Evolutionary conservation across 805 yeast genomes (phyloP), one percentile per base, ranked within the genome.

Genomic region (Teunomyces atbi): DNA sequence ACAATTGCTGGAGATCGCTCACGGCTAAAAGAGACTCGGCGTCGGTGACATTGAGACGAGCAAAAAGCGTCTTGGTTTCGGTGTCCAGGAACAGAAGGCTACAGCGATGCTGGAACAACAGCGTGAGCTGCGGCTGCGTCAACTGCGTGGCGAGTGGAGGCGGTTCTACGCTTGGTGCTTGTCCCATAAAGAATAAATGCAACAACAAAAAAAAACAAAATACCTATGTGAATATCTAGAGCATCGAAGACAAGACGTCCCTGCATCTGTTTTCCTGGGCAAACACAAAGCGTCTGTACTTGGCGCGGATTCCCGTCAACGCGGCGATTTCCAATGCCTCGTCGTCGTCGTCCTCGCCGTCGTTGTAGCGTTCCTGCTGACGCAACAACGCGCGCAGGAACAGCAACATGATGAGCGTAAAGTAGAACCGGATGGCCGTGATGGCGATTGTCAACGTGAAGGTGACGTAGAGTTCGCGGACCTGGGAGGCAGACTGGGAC

Each of bases 401-500:
- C 2, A 89, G 77, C 1, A 83, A 58, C 19, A 85, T 57, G 10
- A 84, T 71, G 49, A 80, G 64, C 34, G 81, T 78, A 64, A 82
- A 84, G 64, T 86, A 86, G 19, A 82, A 44, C 54, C 91, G 74
- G 12, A 74, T 48, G 1, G 64, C 65, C 2, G 78, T 69, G 11
- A 83, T 74, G 3, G 70, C 54, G 6, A 82, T 36, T 0, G 83
- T 78, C 7, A 81, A 65, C 8, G 78, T 53, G 10, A 80, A 63
- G 5, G 86, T 84, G 54, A 82, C 65, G 44, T 79, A 78, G 51
- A 83, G 71, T 59, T 86, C 77, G 44, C 76, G 54, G 5, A 64
- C 59, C 42, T 79, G 79, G 0, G 87, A 71, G 1, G 92, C 92
- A 34, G 89, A 81, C 58, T 83, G 87, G 3, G 80, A 69, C 1